These are phyloP conservation scores for Cymbopogon flexuosus DNA, from an alignment of 202 grass and related monocot genomes.

Conservation along the genomic window DNA sequence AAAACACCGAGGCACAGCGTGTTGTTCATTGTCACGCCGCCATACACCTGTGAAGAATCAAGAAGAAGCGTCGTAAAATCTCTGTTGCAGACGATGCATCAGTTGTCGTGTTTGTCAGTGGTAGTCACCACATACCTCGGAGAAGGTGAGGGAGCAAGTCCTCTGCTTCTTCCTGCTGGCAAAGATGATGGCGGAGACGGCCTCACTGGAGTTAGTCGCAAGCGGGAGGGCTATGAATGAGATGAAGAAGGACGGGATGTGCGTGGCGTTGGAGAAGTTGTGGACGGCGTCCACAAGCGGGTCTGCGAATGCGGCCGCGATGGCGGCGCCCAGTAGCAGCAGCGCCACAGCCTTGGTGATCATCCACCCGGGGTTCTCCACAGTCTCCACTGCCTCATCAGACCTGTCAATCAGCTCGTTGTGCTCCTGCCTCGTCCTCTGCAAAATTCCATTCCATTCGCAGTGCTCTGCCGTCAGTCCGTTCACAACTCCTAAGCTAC, in stretches of 20 bases:
- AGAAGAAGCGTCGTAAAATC: neutral
- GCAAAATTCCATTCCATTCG: conserved; percentile 14
- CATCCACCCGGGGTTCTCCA: conserved; percentile 55
- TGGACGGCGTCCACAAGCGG: conserved; percentile 81
- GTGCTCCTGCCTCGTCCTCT: conserved; percentile 66
- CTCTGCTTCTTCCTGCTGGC: conserved; percentile 75
- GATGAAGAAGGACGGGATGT: conserved; percentile 84
- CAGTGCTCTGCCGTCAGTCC: neutral
- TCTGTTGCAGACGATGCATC: neutral
- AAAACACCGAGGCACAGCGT: conserved; percentile 83
- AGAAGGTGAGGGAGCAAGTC: conserved; percentile 80
- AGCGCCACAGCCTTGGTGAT: conserved; percentile 55
- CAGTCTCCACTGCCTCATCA: conserved; percentile 65
- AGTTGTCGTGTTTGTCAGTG: neutral
- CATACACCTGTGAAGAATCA: conserved; percentile 55
- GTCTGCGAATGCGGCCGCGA: conserved; percentile 70
- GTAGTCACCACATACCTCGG: conserved; percentile 43
- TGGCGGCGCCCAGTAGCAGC: conserved; percentile 55
- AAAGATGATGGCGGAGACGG: conserved; percentile 78
- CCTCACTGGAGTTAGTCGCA: conserved; percentile 90
- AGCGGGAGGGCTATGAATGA: conserved; percentile 88
- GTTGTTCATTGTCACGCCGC: conserved; percentile 98
- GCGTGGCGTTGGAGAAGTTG: conserved; percentile 75
- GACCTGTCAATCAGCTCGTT: conserved; percentile 44
- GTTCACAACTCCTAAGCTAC: neutral